Base-by-base conservation (phyloP, 495 filamentous ascomycete genomes). In the Neurospora cerealis region DNA sequence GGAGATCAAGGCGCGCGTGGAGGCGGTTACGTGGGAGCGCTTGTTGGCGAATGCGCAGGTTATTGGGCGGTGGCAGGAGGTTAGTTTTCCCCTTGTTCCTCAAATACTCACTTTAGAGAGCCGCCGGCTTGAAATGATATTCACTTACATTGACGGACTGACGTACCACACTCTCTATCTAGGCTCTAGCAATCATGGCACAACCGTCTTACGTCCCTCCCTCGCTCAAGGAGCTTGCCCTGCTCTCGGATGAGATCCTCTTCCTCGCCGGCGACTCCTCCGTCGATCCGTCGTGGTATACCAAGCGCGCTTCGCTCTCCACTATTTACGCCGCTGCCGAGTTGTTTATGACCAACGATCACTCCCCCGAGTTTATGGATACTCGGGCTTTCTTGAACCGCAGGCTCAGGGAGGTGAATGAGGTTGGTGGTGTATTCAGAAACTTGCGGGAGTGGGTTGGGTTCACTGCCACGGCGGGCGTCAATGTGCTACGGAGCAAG, bases 121-220 rank as follows among this genome's bases (percentile, higher is more conserved):
- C 48, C 48, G 48, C 48, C 32, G 13, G 21, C 34, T 34, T 62
- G 17, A 21, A 46, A 17, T 15, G 38, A 9, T 28, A 24, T 32
- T 37, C 62, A 69, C 74, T 40, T 73, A 69, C 41, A 15, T 60
- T 24, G 40, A 36, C 21, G 21, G 70, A 70, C 69, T 38, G 69
- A 54, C 42, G 41, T 60, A 1, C 8, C 32, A 28, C 40, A 32
- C 28, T 24, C 70, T 72, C 72, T 40, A 73, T 69, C 19, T 75
- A 97, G 92, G 96, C 96, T 39, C 86, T 99, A 4, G 93, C 93
- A 11, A 84, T 97, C 72, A 95, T 98, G 91, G 92, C 96, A 10
- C 88, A 93, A 44, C 89, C 92, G 0, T 85, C 83, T 38, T 89
- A 97, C 78, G 85, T 97, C 71, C 91, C 93, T 0, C 77, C 89